Conservation (phyloP, 2,329 filamentous ascomycete genomes). For the Elsinoe perseae region DNA sequence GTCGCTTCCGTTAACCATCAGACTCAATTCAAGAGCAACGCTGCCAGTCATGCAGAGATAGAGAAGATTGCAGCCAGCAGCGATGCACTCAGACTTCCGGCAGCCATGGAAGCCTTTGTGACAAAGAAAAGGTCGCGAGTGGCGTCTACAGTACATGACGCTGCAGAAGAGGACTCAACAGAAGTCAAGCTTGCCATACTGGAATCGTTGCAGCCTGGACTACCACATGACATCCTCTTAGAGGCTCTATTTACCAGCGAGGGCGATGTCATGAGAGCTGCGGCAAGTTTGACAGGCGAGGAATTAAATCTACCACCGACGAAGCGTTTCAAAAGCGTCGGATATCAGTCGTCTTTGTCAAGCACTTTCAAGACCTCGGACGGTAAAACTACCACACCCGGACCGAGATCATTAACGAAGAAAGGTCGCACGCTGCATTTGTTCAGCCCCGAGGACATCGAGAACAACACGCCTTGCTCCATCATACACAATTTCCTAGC, state of each 20-base stretch:
- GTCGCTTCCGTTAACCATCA: not conserved
- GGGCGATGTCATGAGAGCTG: slow-evolving; percentile 64
- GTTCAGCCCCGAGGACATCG: slow-evolving; percentile 73
- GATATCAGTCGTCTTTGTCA: slow-evolving; percentile 39
- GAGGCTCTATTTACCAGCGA: slow-evolving; percentile 71
- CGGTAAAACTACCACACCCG: slow-evolving; percentile 19
- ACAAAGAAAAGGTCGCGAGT: slow-evolving; percentile 22
- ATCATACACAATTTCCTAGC: slow-evolving; percentile 89
- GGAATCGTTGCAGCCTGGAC: slow-evolving; percentile 62
- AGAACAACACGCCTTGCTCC: slow-evolving; percentile 77
- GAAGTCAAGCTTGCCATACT: slow-evolving; percentile 83
- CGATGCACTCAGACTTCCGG: slow-evolving; percentile 7
- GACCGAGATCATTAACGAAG: slow-evolving; percentile 46
- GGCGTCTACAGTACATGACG: slow-evolving; percentile 16
- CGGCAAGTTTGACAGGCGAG: slow-evolving; percentile 42
- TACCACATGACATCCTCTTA: slow-evolving; percentile 60
- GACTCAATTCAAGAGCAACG: not conserved
- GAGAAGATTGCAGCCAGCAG: not conserved
- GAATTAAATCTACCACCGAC: slow-evolving; percentile 12
- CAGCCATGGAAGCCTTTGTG: slow-evolving; percentile 25
- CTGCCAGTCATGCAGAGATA: not conserved
- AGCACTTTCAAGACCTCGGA: slow-evolving; percentile 10
- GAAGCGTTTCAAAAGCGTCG: slow-evolving; percentile 23
- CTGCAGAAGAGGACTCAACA: slow-evolving; percentile 65
- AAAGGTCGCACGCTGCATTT: slow-evolving; percentile 79